A percentile compares a stretch with the other conserved stretches of the same genome.
These are phyloP conservation scores for Lunasporangiospora selenospora DNA, from an alignment of 192 early-diverging fungal genomes.

Conservation along the genomic window DNA sequence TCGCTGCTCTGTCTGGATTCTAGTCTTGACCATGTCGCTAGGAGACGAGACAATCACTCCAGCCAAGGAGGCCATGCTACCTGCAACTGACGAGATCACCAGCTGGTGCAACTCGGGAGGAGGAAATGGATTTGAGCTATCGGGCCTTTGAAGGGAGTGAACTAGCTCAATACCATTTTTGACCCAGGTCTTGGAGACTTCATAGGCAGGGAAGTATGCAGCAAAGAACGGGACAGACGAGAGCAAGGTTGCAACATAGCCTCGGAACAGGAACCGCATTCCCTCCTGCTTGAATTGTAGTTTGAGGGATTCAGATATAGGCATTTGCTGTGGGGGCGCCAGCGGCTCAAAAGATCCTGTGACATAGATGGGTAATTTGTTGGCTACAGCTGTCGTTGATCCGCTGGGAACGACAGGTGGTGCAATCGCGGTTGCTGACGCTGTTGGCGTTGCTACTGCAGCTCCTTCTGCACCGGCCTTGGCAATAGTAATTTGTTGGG, in stretches of 20 bases:
- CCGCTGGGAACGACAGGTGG: slow-evolving; percentile 11
- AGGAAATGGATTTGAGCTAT: slow-evolving; percentile 13
- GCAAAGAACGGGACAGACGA: slow-evolving; percentile 50
- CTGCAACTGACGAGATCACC: slow-evolving; percentile 38
- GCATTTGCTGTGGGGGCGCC: slow-evolving; percentile 14
- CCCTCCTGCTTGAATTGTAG: slow-evolving; percentile 42
- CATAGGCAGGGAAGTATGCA: slow-evolving; percentile 48
- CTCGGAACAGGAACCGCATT: slow-evolving; percentile 47
- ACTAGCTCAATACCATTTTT: slow-evolving; percentile 27
- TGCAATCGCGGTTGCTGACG: slow-evolving; percentile 18
- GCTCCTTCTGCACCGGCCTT: slow-evolving; percentile 37
- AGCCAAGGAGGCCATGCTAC: slow-evolving; percentile 27
- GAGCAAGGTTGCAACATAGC: slow-evolving; percentile 42
- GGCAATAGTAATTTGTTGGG: slow-evolving; percentile 44
- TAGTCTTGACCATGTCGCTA: slow-evolving; percentile 49
- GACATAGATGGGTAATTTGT: slow-evolving; percentile 23
- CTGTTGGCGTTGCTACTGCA: slow-evolving; percentile 6
- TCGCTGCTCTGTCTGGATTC: slow-evolving; percentile 49
- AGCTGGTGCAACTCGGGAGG: slow-evolving; percentile 39
- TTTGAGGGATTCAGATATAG: slow-evolving; percentile 37
- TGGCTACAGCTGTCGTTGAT: slow-evolving; percentile 13
- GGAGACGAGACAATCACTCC: slow-evolving; percentile 44
- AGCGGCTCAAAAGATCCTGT: slow-evolving; percentile 30
- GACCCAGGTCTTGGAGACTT: slow-evolving; percentile 32
- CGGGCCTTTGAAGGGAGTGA: background rate